Evolutionary conservation across 306 rosid species (phyloP), one percentile per base, ranked within the genome.

Genomic region (Cucurbita pepo): DNA sequence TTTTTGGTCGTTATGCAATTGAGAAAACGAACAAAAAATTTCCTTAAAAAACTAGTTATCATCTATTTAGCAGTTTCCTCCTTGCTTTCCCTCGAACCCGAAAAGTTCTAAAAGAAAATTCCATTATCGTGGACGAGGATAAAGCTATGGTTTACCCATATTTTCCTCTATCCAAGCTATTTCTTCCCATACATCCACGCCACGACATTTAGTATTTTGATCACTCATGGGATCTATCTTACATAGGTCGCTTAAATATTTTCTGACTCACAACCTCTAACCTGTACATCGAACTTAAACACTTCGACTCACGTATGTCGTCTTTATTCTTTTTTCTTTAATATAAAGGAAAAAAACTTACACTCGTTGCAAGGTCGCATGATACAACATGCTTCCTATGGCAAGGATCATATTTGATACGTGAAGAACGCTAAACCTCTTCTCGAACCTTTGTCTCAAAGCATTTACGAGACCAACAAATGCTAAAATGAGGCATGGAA

Each of bases 361-460:
- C 97, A 83, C 80, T 12, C 76, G 90, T 73, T 89, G 99, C 73
- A 94, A 81, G 1, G 97, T 94, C 60, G 97, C 92, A 79, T 94
- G 99, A 87, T 90, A 89, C 75, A 87, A 48, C 91, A 89, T 89
- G 86, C 90, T 94, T 75, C 99, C 99, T 54, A 91, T 80, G 75
- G 97, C 91, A 81, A 94, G 95, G 58, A 84, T 77, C 95, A 94
- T 89, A 77, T 91, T 90, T 51, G 97, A 89, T 80, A 94, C 13
- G 54, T 91, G 95, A 77, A 94, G 97, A 73, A 94, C 88, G 47
- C 89, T 83, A 83, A 94, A 91, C 75, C 99, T 89, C 88, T 91
- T 94, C 95, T 94, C 99, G 74, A 94, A 94, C 78, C 95, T 91
- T 82, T 91, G 96, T 69, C 88, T 84, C n/a, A 89, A 58, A 37